Conservation (phyloP, 2,329 filamentous ascomycete genomes). For the Seiridium cupressi region DNA sequence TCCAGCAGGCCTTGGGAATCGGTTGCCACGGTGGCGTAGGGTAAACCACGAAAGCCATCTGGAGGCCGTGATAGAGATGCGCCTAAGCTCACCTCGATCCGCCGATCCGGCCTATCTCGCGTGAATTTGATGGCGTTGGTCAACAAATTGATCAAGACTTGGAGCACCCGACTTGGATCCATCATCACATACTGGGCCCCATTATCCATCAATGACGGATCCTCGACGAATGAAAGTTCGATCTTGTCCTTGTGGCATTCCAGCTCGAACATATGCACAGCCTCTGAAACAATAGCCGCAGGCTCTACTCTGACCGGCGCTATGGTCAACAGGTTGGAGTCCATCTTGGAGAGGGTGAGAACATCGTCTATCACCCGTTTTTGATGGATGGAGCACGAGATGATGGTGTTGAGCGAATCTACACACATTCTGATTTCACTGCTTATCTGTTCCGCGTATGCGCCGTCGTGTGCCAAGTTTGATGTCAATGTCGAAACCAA, state of each 20-base stretch:
- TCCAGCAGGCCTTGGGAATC: conserved; percentile 44
- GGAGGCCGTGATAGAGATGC: conserved; percentile 54
- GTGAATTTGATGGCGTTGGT: conserved; percentile 66
- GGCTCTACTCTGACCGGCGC: conserved; percentile 70
- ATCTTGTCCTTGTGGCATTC: conserved; percentile 73
- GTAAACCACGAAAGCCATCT: conserved; percentile 37
- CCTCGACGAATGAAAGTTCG: conserved; percentile 65
- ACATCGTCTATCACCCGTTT: conserved; percentile 70
- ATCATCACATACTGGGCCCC: conserved; percentile 70
- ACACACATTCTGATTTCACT: conserved; percentile 48
- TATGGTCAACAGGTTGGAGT: conserved; percentile 68
- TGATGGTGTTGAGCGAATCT: conserved; percentile 77
- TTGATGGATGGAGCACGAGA: conserved; percentile 75
- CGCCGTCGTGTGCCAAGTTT: not conserved
- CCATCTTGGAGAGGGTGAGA: conserved; percentile 65
- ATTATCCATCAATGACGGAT: conserved; percentile 63
- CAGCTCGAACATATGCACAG: conserved; percentile 76
- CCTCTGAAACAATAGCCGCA: conserved; percentile 63
- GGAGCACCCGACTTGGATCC: conserved; percentile 73
- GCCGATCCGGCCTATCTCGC: conserved; percentile 55
- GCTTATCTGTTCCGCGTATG: conserved; percentile 36
- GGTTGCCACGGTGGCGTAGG: conserved; percentile 43
- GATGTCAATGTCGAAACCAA: conserved; percentile 29
- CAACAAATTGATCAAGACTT: conserved; percentile 75
- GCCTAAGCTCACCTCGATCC: conserved; percentile 63